Evolutionary conservation across 78 protist genomes (phyloP), one percentile per base, ranked within the genome.

Genomic region (Dictyostelium brefeldianum): DNA sequence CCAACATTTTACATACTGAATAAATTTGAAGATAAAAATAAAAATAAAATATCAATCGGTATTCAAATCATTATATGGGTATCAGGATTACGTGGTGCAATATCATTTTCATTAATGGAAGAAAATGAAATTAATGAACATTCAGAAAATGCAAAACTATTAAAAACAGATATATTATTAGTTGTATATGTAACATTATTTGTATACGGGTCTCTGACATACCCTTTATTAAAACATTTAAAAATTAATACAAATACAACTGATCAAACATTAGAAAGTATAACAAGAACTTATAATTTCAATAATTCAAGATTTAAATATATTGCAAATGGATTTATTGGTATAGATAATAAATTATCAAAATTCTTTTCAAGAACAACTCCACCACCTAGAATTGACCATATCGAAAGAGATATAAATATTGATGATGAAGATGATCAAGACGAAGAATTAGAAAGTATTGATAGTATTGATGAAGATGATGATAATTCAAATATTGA

Each of bases 81-180:
- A 20, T 47, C 82, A 57, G 98, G 98, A 17, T 81, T 97, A 56
- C 80, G 98, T 22, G 99, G 99, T 46, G 98, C 98, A 51, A 96
- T 98, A 46, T 96, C 99, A 29, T 97, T 94, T 89, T 96, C 97
- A 25, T 74, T 97, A 47, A 67, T 67, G 75, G 43, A 25, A 12
- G 25, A 67, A 67, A 67, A 47, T 31, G 65, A 70, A 56, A 15
- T 84, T 8, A 20, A 56, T 7, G 92, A 75, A 22, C 20, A 48
- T 22, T 36, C 22, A 8, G 22, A 62, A 71, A 17, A 20, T 29
- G 17, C 70, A 22, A 62, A 62, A 22, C 7, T 51, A 54, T 36
- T 84, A 43, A 22, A 57, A 50, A 84, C 83, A 29, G 22, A 31
- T 27, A 71, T 84, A 29, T 9, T 84, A 25, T n/a, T 84, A 64